A percentile compares a stretch with the other conserved stretches of the same genome.
Evolutionary conservation across 1,284 basidiomycete species (phyloP).

Genomic region (Bjerkandera adusta): DNA sequence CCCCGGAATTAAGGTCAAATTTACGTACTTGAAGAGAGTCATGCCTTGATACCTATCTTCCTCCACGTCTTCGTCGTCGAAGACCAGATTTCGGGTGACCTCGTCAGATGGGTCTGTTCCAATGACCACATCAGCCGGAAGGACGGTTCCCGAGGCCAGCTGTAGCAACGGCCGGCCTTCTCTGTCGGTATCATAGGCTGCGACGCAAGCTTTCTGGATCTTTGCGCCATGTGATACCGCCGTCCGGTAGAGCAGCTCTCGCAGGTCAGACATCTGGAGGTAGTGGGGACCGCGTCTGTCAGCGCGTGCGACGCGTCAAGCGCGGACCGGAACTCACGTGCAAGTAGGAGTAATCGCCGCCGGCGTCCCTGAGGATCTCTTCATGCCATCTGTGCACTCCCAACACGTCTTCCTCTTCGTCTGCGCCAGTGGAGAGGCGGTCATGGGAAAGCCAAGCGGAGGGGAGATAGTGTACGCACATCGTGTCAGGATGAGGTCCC

Average conservation of each 20-base stretch:
- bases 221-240: conserved; percentile 40
- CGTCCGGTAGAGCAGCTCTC: conserved; percentile 39
- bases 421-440: no score
- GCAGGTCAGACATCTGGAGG: conserved; percentile 47
- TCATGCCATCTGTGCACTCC: conserved; percentile 26
- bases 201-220: conserved; percentile 39
- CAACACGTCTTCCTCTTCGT: conserved; percentile 21
- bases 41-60: no score
- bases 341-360: conserved; percentile 26
- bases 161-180: conserved; percentile 30
- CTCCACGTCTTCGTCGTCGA: no score
- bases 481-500: conserved; percentile 11
- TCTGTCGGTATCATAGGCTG: conserved; percentile 23
- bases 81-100: no score
- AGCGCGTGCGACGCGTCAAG: no score
- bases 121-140: conserved; percentile 38
- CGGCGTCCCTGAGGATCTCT: conserved; percentile 26
- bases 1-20: no score
- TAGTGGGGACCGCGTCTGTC: no score
- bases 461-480: no score
- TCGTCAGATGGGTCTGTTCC: no score
- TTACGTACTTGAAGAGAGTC: no score
- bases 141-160: conserved; percentile 34
- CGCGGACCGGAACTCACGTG: conserved; percentile 28
- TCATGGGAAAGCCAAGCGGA: no score